Conservation (phyloP, 1,284 basidiomycete genomes). For the Veloporphyrellus conicus region DNA sequence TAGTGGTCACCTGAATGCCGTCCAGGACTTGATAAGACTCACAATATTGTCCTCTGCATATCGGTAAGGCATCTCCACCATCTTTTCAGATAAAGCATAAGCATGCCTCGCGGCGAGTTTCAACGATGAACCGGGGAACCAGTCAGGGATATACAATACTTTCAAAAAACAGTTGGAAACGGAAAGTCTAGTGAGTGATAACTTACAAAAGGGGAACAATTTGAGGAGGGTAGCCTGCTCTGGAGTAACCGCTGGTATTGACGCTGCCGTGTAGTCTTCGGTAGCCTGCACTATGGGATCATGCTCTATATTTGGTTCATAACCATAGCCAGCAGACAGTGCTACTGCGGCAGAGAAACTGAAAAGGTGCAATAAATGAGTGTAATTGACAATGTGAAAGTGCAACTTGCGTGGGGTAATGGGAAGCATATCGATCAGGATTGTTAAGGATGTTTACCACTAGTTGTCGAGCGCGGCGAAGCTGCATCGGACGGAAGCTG, state of each 20-base stretch:
- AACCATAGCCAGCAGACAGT: slow-evolving; percentile 15
- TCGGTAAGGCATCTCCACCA: slow-evolving; percentile 12
- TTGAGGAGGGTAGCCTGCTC: slow-evolving; percentile 10
- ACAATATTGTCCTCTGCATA: slow-evolving; percentile 9
- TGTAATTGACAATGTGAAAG: too few relatives aligned
- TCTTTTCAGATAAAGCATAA: not conserved
- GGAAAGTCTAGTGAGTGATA: not conserved
- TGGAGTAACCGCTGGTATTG: not conserved
- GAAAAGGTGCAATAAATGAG: not conserved
- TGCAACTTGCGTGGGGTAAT: slow-evolving; percentile 5
- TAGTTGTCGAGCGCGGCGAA: slow-evolving; percentile 12
- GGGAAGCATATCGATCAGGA: slow-evolving; percentile 5
- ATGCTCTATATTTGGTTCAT: not conserved
- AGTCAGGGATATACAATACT: slow-evolving; percentile 22
- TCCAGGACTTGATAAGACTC: not conserved
- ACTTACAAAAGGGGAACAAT: slow-evolving; percentile 21
- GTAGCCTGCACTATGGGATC: not conserved
- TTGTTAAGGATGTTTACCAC: slow-evolving; percentile 4
- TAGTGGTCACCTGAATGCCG: too few relatives aligned
- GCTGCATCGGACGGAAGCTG: slow-evolving; percentile 10
- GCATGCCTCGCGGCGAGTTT: slow-evolving; percentile 11
- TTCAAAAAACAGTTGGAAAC: not conserved
- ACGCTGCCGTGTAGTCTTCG: not conserved
- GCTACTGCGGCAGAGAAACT: slow-evolving; percentile 6
- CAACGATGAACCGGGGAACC: slow-evolving; percentile 20